Conservation (phyloP, 371 early-diverging fungal species). For the Conidiobolus incongruus region DNA sequence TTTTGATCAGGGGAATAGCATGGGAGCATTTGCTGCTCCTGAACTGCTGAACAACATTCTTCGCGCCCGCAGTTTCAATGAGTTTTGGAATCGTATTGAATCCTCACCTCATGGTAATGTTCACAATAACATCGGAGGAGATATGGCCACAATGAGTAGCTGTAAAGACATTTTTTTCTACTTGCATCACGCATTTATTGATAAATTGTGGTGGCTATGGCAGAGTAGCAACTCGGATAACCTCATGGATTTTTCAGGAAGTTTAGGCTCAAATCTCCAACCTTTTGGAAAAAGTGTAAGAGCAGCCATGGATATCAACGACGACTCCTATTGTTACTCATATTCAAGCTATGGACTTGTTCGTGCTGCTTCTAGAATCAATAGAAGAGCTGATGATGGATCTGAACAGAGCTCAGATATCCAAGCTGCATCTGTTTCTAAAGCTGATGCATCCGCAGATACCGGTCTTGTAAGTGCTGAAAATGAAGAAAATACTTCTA, state of each 20-base stretch:
- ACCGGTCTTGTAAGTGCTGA: too few species aligned
- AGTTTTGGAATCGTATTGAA: constrained; percentile 16
- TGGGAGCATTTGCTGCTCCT: constrained; percentile 15
- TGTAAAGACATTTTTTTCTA: constrained; percentile 24
- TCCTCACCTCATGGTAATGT: constrained; percentile 16
- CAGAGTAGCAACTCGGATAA: not conserved
- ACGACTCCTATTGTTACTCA: not conserved
- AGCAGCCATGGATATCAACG: not conserved
- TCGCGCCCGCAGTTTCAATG: constrained; percentile 7
- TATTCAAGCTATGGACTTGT: not conserved
- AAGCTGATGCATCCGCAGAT: not conserved
- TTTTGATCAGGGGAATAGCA: constrained; percentile 10
- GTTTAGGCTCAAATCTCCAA: not conserved
- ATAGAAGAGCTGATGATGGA: not conserved
- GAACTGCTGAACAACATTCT: constrained; percentile 11
- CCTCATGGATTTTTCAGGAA: not conserved
- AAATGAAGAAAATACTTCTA: too few species aligned
- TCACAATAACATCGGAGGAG: constrained; percentile 18
- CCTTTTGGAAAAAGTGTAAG: not conserved
- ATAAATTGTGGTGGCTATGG: constrained; percentile 5
- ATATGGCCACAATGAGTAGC: constrained; percentile 14
- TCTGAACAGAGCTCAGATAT: not conserved
- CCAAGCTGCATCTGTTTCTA: not conserved
- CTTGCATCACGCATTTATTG: constrained; percentile 23
- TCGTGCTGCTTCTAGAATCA: too few species aligned